Conservation (phyloP, 108 stramenopile species). For the Ochromonas danica region DNA sequence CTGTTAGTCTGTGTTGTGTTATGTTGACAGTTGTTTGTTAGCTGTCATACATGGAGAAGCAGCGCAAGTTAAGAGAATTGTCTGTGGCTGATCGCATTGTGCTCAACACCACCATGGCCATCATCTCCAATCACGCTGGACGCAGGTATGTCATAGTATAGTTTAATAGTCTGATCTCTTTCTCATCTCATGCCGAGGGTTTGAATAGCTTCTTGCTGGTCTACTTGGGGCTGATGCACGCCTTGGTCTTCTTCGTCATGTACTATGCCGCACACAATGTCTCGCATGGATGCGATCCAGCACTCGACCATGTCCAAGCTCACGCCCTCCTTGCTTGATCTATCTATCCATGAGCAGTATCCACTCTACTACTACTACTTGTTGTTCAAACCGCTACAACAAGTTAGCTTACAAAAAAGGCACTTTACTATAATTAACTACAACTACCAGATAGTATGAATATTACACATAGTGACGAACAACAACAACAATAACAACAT, state of each 20-base stretch:
- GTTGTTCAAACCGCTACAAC: too few relatives aligned
- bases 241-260: constrained; percentile 46
- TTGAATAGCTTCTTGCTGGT: constrained; percentile 39
- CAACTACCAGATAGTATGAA: too few relatives aligned
- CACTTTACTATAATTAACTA: too few relatives aligned
- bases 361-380: too few relatives aligned
- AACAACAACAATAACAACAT: too few relatives aligned
- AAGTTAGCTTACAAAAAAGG: too few relatives aligned
- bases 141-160: constrained; percentile 27
- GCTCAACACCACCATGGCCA: constrained; percentile 47
- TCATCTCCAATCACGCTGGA: constrained; percentile 47
- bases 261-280: constrained; percentile 27
- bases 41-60: constrained; percentile 43
- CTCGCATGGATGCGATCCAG: background rate
- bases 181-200: background rate
- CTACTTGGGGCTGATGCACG: constrained; percentile 41
- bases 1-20: too few relatives aligned
- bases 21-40: background rate
- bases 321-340: too few relatives aligned
- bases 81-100: constrained; percentile 51
- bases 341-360: too few relatives aligned
- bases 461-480: too few relatives aligned
- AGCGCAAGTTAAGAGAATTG: constrained; percentile 51
- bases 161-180: background rate
- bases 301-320: too few relatives aligned